Evolutionary conservation across 768 basidiomycete genomes (phyloP), one percentile per base, ranked within the genome.

Genomic region (Collybiopsis confluens): DNA sequence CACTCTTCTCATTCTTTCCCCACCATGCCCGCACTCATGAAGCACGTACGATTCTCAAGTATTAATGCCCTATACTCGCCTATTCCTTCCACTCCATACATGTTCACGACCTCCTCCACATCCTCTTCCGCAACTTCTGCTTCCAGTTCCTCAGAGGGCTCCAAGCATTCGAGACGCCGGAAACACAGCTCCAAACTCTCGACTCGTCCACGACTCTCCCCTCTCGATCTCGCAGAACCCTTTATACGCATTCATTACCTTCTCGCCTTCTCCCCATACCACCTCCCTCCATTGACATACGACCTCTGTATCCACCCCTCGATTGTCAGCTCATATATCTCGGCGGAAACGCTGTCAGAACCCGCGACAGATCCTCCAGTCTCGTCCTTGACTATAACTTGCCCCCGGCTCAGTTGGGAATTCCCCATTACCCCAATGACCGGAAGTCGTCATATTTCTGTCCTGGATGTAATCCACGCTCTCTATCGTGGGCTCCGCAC

Each of bases 391-490:
- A 57, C 62, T 54, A 65, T 79, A 59, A 63, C 61, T 4, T 68
- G 67, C 49, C 67, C 72, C 1, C 54, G 56, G n/a, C 60, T 74
- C 27, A 63, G 62, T 24, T 55, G 47, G 13, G 56, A 61, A 16
- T 68, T 68, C 56, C 60, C 65, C 9, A 66, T 77, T 45, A 58
- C 59, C n/a, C 64, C 70, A 0, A 54, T 59, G 16, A 50, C 65
- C 16, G 6, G 8, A 15, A 43, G 21, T 5, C 52, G 61, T 7
- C 59, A 59, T 24, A 53, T 78, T 47, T 69, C 75, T 6, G 64
- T 70, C 56, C 67, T 67, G 26, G 78, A 80, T 62, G 74, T 83
- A n/a, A 64, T 83, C 28, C 59, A 69, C 21, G 68, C 69, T 0
- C 56, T 84, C 16, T 78, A 79, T 63, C 60, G 62, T 54, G 63